phyloP scores from a whole-genome alignment of 1,284 basidiomycete species.

The Tilletia setariae region DNA sequence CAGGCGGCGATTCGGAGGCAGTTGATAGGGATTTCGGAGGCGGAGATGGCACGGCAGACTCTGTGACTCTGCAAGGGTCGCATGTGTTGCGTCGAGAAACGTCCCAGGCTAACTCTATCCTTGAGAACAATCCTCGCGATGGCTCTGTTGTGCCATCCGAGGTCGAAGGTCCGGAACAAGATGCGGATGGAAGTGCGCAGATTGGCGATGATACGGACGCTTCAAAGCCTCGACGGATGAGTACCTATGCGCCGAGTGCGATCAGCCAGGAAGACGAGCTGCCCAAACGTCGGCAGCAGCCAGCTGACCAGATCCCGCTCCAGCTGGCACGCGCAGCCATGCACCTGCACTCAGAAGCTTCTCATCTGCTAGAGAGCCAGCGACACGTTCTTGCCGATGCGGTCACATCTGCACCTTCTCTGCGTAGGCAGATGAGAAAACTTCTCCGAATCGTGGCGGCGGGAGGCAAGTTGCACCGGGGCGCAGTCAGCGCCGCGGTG shows the following conservation, averaged over 20 bases:
- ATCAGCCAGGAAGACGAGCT: not conserved
- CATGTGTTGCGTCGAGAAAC: not conserved
- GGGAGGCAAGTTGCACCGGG: conserved; percentile 7
- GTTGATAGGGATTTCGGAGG: too few species aligned
- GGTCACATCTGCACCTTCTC: not conserved
- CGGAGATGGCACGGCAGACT: not conserved
- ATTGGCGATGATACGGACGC: not conserved
- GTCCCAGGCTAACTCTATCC: too few species aligned
- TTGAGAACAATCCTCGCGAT: too few species aligned
- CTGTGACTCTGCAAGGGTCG: not conserved
- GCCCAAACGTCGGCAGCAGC: not conserved
- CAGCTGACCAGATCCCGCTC: conserved; percentile 4
- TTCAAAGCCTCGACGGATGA: not conserved
- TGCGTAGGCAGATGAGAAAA: not conserved
- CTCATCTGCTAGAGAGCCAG: not conserved
- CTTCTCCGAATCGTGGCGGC: not conserved
- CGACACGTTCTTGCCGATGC: conserved; percentile 6
- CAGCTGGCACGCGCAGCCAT: conserved; percentile 9
- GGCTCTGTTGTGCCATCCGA: not conserved
- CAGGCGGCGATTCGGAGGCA: too few species aligned
- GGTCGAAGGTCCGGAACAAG: too few species aligned
- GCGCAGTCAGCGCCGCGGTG: not conserved
- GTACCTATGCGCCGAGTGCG: not conserved
- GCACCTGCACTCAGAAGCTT: conserved; percentile 13
- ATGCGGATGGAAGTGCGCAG: not conserved